phyloP scores from a whole-genome alignment of 306 rosid genomes.

The Vachellia collinsii region DNA sequence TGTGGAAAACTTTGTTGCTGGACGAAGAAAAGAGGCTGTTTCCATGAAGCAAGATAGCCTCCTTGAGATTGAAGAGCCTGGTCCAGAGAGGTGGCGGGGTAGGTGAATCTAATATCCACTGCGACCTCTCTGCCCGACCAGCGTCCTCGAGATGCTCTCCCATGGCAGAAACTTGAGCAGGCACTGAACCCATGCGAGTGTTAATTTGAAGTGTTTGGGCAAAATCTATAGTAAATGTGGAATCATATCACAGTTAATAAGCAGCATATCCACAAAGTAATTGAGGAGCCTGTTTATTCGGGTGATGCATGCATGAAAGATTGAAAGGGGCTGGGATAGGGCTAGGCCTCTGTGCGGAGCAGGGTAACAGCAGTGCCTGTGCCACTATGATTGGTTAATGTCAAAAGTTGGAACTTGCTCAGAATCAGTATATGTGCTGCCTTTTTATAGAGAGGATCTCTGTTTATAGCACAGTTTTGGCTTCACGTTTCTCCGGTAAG shows the following conservation, averaged over 20 bases:
- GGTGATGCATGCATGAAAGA: constrained; percentile 29
- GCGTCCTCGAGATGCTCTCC: constrained; percentile 41
- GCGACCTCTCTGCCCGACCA: constrained; percentile 43
- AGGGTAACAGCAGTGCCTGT: constrained; percentile 8
- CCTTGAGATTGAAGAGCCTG: constrained; percentile 46
- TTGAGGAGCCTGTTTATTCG: constrained; percentile 1
- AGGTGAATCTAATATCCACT: constrained; percentile 64
- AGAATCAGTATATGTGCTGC: constrained; percentile 19
- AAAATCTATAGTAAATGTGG: constrained; percentile 35
- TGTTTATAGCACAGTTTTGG: neutral
- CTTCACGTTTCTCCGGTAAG: neutral
- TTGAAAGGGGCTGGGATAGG: constrained; percentile 22
- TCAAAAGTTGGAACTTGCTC: constrained; percentile 38
- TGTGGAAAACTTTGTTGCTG: constrained; percentile 25
- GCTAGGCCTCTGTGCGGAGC: neutral
- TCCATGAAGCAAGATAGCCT: constrained; percentile 29
- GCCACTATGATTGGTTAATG: constrained; percentile 33
- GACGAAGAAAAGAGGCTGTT: constrained; percentile 39
- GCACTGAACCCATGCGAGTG: constrained; percentile 41
- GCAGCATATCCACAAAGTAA: neutral
- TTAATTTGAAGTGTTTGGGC: constrained; percentile 58
- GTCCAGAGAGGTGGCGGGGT: constrained; percentile 63
- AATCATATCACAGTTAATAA: constrained; percentile 12
- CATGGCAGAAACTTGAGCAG: constrained; percentile 35
- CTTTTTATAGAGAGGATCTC: constrained; percentile 8